Percentiles rank a stretch among this genome's conserved stretches.
Evolutionary conservation across 495 filamentous ascomycete species (phyloP).

Genomic region (Lasiosphaeria miniovina): DNA sequence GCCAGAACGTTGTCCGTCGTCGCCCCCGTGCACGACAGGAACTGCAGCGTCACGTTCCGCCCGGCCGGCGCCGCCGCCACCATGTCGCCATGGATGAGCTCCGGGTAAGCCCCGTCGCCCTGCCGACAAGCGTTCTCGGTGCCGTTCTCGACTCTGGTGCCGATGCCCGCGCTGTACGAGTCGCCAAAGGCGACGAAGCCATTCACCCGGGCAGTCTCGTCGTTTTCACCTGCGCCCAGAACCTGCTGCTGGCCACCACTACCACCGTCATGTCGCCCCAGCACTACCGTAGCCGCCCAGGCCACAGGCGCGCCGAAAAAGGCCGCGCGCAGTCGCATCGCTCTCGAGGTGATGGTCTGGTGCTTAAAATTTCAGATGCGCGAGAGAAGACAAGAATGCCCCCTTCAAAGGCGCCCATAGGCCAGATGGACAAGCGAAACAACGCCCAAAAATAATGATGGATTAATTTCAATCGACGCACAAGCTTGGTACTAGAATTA

Average conservation of each 20-base stretch:
- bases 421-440: too few species aligned
- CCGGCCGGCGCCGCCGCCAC: slow-evolving; percentile 5
- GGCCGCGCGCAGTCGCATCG: too few species aligned
- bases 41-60: slow-evolving; percentile 28
- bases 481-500: too few species aligned
- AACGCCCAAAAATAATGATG: too few species aligned
- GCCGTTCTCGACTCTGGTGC: slow-evolving; percentile 33
- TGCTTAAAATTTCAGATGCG: too few species aligned
- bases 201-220: not conserved
- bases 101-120: slow-evolving; percentile 36
- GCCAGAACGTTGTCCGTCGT: slow-evolving; percentile 34
- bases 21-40: slow-evolving; percentile 42
- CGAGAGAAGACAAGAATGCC: too few species aligned
- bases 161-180: slow-evolving; percentile 49
- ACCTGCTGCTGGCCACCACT: not conserved
- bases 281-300: too few species aligned
- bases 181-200: slow-evolving; percentile 47
- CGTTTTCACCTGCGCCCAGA: not conserved
- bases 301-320: too few species aligned
- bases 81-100: slow-evolving; percentile 34
- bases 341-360: too few species aligned
- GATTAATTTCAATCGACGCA: too few species aligned
- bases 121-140: slow-evolving; percentile 41
- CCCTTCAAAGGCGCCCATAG: too few species aligned
- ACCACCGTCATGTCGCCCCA: not conserved